Base-by-base conservation (phyloP, 495 filamentous ascomycete genomes). In the Trichoderma gamsii region DNA sequence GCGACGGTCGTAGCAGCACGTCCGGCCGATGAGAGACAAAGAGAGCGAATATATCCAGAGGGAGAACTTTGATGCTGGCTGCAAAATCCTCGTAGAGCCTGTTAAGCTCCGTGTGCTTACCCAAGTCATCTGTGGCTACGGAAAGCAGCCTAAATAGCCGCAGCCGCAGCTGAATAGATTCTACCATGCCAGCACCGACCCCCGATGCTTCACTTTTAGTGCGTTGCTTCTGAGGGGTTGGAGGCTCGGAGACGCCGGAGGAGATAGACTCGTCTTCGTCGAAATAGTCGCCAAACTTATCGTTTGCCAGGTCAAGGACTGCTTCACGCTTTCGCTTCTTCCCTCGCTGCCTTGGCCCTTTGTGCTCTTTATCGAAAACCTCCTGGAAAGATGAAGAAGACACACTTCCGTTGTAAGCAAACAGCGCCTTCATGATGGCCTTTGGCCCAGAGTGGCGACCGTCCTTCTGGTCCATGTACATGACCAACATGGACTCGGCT, bases 41-140 rank as follows among this genome's bases (percentile, higher is more conserved):
- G n/a, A 87, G 77, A 49, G 86, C 82, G 76, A 96, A 96, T n/a
- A 86, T 74, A 0, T 87, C 83, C 0, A 93, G 81, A 0, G 91
- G 86, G 3, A 93, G 81, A 32, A 81, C 81, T 21, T 86, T 83
- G 23, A 95, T 82, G 67, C 85, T 84, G 49, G 89, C 86, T 65
- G 85, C 82, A 69, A 88, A 89, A 23, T 83, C 77, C 68, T 89
- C 83, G 77, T 92, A 93, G 69, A 96, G 85, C 7, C 86, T 84
- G 1, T 83, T 82, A 46, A 91, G 81, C 27, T 75, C 76, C 15
- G 82, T 79, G 41, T 88, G 43, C 32, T 71, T 69, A 21, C 70
- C 71, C 12, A 81, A 66, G 63, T 74, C 70, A 43, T 73, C 70
- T 29, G 73, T 63, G 2, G 69, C 71, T 11, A 65, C 67, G 3